Evolutionary conservation across 1,284 basidiomycete species (phyloP), one percentile per base, ranked within the genome.

Genomic region (Microbotryomycetes sp.): DNA sequence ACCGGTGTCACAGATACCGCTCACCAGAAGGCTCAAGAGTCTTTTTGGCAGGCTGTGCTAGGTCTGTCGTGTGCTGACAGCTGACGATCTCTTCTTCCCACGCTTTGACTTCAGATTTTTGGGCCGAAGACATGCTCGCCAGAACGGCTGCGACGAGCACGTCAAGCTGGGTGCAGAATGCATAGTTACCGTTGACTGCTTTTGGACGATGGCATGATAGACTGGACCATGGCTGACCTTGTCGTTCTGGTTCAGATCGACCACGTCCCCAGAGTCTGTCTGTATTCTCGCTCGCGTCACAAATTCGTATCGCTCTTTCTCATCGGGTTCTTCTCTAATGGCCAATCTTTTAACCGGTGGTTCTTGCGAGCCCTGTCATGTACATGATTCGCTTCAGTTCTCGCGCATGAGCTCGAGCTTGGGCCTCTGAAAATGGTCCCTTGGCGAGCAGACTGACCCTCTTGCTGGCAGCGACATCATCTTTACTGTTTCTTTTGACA

Each of bases 81-180:
- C 89, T 76, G 0, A 81, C 73, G 30, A 97, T 87, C 73, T 97
- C 94, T 75, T 97, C 92, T 73, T 96, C 91, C 94, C 96, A 99
- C 2, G 93, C 89, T 76, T 97, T 88, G 60, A 99, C 89, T 73
- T 97, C 92, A 1, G 86, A 89, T 72, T 92, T 88, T 56, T 91
- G 88, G 0, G 90, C 87, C 0, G 91, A 94, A 0, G 91, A 91
- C 69, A 91, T 79, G 1, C 91, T 85, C 2, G 81, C 79, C 83
- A 96, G 86, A 59, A 96, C 81, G 0, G 82, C 85, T n/a, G 84
- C 79, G 4, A 85, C 78, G 11, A 92, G 78, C 0, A 78, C 72
- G 58, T 82, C 66, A 16, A 76, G 67, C 72, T 74, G 57, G 1
- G 3, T 24, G 45, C 29, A n/a, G 47, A 11, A 4, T 1, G 50